Evolutionary conservation across 768 basidiomycete genomes (phyloP).

Genomic region (Phlebiopsis flavidoalba): DNA sequence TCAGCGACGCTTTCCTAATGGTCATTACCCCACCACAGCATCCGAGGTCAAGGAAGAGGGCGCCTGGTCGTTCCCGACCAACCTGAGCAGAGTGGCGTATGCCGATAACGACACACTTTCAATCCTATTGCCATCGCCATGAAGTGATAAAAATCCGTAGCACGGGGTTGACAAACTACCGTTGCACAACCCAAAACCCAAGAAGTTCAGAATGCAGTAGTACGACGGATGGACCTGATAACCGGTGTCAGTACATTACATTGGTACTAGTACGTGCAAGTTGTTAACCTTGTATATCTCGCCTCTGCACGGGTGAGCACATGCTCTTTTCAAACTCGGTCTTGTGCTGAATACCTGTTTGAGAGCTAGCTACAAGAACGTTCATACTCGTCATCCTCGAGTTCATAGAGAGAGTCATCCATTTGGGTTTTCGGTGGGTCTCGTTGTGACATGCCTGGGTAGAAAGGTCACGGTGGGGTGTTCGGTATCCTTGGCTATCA

Average conservation of each 20-base stretch:
- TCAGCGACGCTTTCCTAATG: slow-evolving; percentile 36
- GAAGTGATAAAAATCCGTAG: background rate
- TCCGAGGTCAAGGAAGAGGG: slow-evolving; percentile 40
- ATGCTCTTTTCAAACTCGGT: slow-evolving; percentile 26
- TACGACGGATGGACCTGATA: slow-evolving; percentile 27
- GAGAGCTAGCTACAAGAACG: slow-evolving; percentile 16
- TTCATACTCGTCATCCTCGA: slow-evolving; percentile 12
- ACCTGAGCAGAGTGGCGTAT: slow-evolving; percentile 28
- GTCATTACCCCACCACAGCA: slow-evolving; percentile 44
- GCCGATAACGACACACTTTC: slow-evolving; percentile 20
- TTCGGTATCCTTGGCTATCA: too few species aligned
- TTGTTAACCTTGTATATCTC: slow-evolving; percentile 25
- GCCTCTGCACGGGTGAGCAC: slow-evolving; percentile 22
- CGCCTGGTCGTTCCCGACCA: slow-evolving; percentile 29
- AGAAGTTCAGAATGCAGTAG: slow-evolving; percentile 26
- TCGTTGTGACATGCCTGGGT: background rate
- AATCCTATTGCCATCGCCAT: background rate
- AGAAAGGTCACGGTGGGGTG: background rate
- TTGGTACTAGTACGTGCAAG: background rate
- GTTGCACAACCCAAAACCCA: slow-evolving; percentile 19
- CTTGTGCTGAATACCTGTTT: slow-evolving; percentile 26
- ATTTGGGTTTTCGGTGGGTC: background rate
- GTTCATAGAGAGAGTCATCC: slow-evolving; percentile 15
- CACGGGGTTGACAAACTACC: slow-evolving; percentile 3
- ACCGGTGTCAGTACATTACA: background rate